These are phyloP conservation scores for Colletotrichum euphorbiae DNA, from an alignment of 2,329 filamentous ascomycete genomes.

Conservation along the genomic window DNA sequence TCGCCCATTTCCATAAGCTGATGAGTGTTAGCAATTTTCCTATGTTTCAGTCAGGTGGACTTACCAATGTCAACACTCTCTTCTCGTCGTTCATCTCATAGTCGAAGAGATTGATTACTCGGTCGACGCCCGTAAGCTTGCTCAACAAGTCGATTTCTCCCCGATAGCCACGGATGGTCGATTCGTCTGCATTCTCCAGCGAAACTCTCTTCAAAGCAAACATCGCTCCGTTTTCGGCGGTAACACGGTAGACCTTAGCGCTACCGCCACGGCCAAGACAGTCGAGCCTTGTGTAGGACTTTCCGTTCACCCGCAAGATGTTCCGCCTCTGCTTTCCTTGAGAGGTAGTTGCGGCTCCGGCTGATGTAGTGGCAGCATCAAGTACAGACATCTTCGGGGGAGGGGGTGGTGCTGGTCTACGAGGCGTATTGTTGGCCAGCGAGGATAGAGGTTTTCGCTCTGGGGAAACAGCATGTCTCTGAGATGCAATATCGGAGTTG, in stretches of 20 bases:
- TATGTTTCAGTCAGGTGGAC: slow-evolving; percentile 47
- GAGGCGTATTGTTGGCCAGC: slow-evolving; percentile 77
- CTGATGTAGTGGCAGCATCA: slow-evolving; percentile 88
- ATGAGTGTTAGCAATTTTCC: not conserved
- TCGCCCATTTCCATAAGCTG: slow-evolving; percentile 98
- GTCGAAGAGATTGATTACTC: slow-evolving; percentile 91
- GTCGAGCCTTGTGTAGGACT: slow-evolving; percentile 89
- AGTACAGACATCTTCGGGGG: slow-evolving; percentile 97
- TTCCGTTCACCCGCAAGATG: slow-evolving; percentile 89
- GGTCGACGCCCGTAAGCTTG: slow-evolving; percentile 84
- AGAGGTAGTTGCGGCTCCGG: slow-evolving; percentile 80
- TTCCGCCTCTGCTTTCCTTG: slow-evolving; percentile 82
- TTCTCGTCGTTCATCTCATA: slow-evolving; percentile 95
- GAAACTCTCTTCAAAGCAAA: slow-evolving; percentile 95
- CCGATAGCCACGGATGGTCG: slow-evolving; percentile 86
- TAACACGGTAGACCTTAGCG: slow-evolving; percentile 94
- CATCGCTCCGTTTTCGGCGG: slow-evolving; percentile 96
- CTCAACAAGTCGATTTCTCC: slow-evolving; percentile 93
- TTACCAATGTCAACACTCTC: slow-evolving; percentile 82
- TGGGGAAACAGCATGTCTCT: slow-evolving; percentile 57
- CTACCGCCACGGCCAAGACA: slow-evolving; percentile 93
- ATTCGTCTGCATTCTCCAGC: slow-evolving; percentile 88
- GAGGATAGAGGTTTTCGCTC: slow-evolving; percentile 67
- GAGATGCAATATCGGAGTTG: slow-evolving; percentile 56
- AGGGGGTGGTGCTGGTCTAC: slow-evolving; percentile 80